phyloP scores from a whole-genome alignment of 495 filamentous ascomycete species.

The Neurospora sp. region DNA sequence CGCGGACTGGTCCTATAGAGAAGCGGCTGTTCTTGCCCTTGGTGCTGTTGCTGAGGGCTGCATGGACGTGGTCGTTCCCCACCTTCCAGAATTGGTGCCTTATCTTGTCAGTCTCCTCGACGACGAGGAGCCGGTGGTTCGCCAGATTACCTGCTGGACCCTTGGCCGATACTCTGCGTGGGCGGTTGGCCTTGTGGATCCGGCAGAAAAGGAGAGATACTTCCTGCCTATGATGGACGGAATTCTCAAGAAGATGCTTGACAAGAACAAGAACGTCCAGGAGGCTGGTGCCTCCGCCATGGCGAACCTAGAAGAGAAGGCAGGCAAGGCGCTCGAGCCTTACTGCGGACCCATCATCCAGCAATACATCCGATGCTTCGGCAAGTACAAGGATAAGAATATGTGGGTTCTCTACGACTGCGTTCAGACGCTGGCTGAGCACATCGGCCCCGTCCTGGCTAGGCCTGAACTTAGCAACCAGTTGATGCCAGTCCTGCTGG shows the following conservation, averaged over 20 bases:
- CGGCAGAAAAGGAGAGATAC: constrained; percentile 57
- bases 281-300: constrained; percentile 95
- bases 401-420: constrained; percentile 99
- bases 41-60: constrained; percentile 95
- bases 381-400: constrained; percentile 93
- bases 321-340: constrained; percentile 63
- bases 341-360: constrained; percentile 86
- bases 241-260: constrained; percentile 86
- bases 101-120: constrained; percentile 83
- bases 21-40: constrained; percentile 89
- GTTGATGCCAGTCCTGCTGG: constrained; percentile 90
- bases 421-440: constrained; percentile 92
- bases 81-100: constrained; percentile 81
- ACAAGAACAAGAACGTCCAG: constrained; percentile 95
- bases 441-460: constrained; percentile 70
- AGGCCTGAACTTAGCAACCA: constrained; percentile 67
- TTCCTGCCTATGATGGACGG: constrained; percentile 99
- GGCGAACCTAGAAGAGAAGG: constrained; percentile 91
- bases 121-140: constrained; percentile 82
- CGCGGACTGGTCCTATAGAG: constrained; percentile 81
- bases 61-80: constrained; percentile 78
- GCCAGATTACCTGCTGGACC: constrained; percentile 97
- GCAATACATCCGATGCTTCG: constrained; percentile 88
- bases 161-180: constrained; percentile 88
- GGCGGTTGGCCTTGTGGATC: constrained; percentile 68